phyloP scores from a whole-genome alignment of 768 basidiomycete genomes.

The Tylopilus sp. region DNA sequence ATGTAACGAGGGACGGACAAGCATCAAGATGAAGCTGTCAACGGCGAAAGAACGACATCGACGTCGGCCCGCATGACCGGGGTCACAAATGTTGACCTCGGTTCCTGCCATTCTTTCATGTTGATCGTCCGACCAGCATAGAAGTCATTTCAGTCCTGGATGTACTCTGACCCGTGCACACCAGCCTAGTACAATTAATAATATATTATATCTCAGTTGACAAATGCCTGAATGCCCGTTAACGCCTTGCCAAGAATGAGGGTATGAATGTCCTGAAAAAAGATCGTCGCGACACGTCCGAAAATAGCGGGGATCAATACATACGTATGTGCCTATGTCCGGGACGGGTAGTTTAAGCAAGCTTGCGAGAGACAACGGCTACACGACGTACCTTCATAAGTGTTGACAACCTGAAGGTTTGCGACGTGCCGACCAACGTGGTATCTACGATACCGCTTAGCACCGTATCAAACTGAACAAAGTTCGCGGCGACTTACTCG shows the following conservation, averaged over 20 bases:
- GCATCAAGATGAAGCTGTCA: neutral
- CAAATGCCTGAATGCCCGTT: conserved; percentile 86
- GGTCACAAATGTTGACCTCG: neutral
- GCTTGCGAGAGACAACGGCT: neutral
- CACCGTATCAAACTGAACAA: neutral
- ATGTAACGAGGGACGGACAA: neutral
- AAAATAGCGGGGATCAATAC: conserved; percentile 16
- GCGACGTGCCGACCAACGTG: conserved; percentile 93
- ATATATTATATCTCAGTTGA: conserved; percentile 38
- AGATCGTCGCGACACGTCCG: conserved; percentile 4
- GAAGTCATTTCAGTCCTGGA: neutral
- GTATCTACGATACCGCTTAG: conserved; percentile 48
- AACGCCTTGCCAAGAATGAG: conserved; percentile 92
- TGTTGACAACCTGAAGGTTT: conserved; percentile 94
- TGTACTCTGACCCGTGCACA: neutral
- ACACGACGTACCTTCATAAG: conserved; percentile 72
- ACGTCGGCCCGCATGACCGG: neutral
- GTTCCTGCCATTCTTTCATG: neutral
- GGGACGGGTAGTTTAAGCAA: neutral
- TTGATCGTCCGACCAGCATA: neutral
- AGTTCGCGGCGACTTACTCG: conserved; percentile 53
- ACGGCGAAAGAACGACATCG: neutral
- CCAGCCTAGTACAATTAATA: neutral
- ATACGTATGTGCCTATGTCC: conserved; percentile 54
- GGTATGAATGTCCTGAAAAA: conserved; percentile 76